Conservation (phyloP, 805 yeast genomes). For the Yarrowia sp. region DNA sequence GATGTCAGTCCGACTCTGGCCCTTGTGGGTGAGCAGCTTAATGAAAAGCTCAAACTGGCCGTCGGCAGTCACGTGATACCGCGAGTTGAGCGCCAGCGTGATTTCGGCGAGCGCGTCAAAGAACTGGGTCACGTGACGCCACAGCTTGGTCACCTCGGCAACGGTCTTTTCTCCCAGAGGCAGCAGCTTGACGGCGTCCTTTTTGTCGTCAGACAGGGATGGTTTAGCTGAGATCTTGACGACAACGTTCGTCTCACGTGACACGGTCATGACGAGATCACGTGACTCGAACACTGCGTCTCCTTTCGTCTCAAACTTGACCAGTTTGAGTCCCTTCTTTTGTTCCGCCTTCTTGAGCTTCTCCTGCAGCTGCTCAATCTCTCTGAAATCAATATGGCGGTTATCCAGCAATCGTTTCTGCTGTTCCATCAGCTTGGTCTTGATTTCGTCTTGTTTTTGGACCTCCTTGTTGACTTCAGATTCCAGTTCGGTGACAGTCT, state of each 20-base stretch:
- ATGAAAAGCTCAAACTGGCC: slow-evolving; percentile 8
- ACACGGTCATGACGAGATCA: background rate
- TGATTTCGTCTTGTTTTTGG: slow-evolving; percentile 1
- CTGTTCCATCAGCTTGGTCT: slow-evolving; percentile 1
- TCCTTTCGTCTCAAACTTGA: background rate
- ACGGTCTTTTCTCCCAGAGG: background rate
- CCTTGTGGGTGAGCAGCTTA: slow-evolving; percentile 10
- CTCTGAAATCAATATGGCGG: slow-evolving; percentile 10
- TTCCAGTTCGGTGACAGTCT: slow-evolving; percentile 4
- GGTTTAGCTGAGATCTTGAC: background rate
- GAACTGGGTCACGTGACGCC: slow-evolving; percentile 15
- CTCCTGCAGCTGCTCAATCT: slow-evolving; percentile 26
- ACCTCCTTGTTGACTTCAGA: background rate
- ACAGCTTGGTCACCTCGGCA: background rate
- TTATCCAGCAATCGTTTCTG: slow-evolving; percentile 14
- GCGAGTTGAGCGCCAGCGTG: background rate
- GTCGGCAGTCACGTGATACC: background rate
- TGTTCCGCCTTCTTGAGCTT: background rate
- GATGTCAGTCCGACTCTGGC: background rate
- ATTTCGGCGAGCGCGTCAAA: background rate
- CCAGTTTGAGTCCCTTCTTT: slow-evolving; percentile 2
- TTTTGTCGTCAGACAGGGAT: background rate
- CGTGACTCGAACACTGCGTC: slow-evolving; percentile 11
- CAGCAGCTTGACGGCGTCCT: background rate
- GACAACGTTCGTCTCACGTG: slow-evolving; percentile 2